phyloP scores from a whole-genome alignment of 352 stramenopile species.

The Pythium sukuiense region DNA sequence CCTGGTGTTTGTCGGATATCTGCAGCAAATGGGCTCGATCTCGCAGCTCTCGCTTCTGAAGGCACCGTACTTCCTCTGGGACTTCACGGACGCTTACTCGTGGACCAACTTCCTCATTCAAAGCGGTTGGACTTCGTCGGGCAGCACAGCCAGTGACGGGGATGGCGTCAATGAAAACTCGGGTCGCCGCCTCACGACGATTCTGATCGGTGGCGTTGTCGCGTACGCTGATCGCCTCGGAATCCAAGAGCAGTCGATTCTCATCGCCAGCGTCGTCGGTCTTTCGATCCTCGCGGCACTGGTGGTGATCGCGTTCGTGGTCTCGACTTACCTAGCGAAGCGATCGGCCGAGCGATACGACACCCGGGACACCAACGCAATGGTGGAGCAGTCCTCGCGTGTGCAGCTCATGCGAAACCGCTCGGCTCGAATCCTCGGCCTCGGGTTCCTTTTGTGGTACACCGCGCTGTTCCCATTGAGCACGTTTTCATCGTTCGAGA shows the following conservation, averaged over 20 bases:
- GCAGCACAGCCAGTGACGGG: conserved; percentile 16
- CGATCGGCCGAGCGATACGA: conserved; percentile 44
- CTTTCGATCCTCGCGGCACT: conserved; percentile 45
- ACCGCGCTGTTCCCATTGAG: conserved; percentile 63
- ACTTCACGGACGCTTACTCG: conserved; percentile 64
- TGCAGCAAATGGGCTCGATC: conserved; percentile 65
- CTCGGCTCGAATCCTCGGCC: conserved; percentile 56
- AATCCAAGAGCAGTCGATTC: conserved; percentile 45
- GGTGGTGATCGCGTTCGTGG: conserved; percentile 43
- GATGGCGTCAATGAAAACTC: conserved; percentile 12
- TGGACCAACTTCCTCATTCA: conserved; percentile 68
- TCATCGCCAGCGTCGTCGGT: conserved; percentile 35
- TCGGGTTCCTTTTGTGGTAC: conserved; percentile 61
- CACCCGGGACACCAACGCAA: conserved; percentile 34
- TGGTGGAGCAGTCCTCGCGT: conserved; percentile 29
- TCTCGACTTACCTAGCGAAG: conserved; percentile 52
- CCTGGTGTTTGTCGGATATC: conserved; percentile 62
- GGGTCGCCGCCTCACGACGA: conserved; percentile 49
- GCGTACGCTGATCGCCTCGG: conserved; percentile 59
- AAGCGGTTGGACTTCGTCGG: conserved; percentile 1
- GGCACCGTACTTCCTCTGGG: conserved; percentile 63
- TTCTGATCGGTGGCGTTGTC: conserved; percentile 54
- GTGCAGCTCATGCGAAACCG: conserved; percentile 57
- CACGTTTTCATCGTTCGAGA: conserved; percentile 60
- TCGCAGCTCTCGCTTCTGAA: conserved; percentile 67